Conservation (phyloP, 2,329 filamentous ascomycete species). For the Fusarium floridanum region DNA sequence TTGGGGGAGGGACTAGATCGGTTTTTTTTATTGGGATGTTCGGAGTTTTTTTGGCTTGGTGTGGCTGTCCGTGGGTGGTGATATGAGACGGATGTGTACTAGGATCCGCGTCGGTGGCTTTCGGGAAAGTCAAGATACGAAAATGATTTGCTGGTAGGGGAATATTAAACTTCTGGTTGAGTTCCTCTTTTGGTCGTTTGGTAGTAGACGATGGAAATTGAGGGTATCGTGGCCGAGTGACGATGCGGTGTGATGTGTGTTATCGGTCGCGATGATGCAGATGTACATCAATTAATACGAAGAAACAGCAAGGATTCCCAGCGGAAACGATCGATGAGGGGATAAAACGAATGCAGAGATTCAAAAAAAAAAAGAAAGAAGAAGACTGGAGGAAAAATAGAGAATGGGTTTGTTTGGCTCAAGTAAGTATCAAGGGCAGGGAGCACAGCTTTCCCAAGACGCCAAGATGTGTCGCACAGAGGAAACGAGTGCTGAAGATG, state of each 20-base stretch:
- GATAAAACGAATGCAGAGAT: conserved; percentile 5
- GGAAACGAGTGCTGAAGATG: conserved; percentile 39
- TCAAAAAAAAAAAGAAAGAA: conserved; percentile 4
- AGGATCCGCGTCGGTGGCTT: conserved; percentile 1
- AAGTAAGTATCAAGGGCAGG: conserved; percentile 32
- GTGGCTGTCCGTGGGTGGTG: neutral
- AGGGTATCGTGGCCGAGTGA: conserved; percentile 22
- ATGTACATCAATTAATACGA: conserved; percentile 11
- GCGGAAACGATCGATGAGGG: neutral
- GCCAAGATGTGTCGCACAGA: conserved; percentile 35
- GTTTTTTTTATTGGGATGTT: conserved; percentile 21
- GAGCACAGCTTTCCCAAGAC: conserved; percentile 43
- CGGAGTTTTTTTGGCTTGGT: neutral
- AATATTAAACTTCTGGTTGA: conserved; percentile 5
- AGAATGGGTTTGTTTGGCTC: conserved; percentile 19
- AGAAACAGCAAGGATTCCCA: neutral
- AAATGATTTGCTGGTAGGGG: conserved; percentile 28
- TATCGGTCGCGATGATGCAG: conserved; percentile 13
- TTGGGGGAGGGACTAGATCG: conserved; percentile 10
- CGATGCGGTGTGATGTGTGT: neutral
- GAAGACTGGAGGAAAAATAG: conserved; percentile 12
- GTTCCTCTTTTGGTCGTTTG: neutral
- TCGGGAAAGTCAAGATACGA: conserved; percentile 5
- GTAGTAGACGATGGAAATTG: conserved; percentile 15
- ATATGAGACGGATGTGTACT: conserved; percentile 15